These are phyloP conservation scores for Chytriomyces sp. DNA, from an alignment of 192 early-diverging fungal species.

Conservation along the genomic window DNA sequence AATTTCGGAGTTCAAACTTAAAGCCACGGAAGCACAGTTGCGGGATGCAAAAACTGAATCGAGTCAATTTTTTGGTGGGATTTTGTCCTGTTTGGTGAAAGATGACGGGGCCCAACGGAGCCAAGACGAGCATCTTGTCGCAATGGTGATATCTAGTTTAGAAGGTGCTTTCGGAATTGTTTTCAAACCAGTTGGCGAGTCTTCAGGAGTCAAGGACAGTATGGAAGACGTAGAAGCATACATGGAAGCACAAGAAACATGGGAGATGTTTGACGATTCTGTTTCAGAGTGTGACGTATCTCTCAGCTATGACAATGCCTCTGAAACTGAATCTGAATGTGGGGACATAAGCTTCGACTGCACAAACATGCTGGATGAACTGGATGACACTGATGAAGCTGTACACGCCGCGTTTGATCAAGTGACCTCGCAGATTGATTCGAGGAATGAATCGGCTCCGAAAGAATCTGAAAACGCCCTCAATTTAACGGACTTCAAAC, in stretches of 20 bases:
- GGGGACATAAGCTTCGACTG: not conserved
- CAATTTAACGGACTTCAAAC: not conserved
- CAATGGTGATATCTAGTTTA: not conserved
- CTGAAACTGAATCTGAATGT: slow-evolving; percentile 26
- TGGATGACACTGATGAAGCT: slow-evolving; percentile 6
- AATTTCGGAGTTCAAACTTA: not conserved
- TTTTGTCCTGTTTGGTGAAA: not conserved
- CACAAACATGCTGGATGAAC: slow-evolving; percentile 2
- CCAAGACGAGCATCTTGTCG: too few species aligned
- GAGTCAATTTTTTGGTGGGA: not conserved
- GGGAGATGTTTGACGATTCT: slow-evolving; percentile 13
- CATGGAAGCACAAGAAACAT: not conserved
- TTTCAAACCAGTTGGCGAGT: not conserved
- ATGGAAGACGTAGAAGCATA: not conserved
- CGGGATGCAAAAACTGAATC: not conserved
- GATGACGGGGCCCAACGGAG: not conserved
- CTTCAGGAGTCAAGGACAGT: not conserved
- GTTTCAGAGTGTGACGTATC: slow-evolving; percentile 30
- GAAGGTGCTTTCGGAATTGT: not conserved
- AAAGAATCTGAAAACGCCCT: not conserved
- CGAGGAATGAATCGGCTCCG: not conserved
- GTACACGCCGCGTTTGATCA: not conserved
- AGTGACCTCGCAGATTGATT: not conserved
- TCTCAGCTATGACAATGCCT: slow-evolving; percentile 27
- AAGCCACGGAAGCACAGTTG: not conserved